Evolutionary conservation across 768 basidiomycete species (phyloP).

Genomic region (Collybia sp.): DNA sequence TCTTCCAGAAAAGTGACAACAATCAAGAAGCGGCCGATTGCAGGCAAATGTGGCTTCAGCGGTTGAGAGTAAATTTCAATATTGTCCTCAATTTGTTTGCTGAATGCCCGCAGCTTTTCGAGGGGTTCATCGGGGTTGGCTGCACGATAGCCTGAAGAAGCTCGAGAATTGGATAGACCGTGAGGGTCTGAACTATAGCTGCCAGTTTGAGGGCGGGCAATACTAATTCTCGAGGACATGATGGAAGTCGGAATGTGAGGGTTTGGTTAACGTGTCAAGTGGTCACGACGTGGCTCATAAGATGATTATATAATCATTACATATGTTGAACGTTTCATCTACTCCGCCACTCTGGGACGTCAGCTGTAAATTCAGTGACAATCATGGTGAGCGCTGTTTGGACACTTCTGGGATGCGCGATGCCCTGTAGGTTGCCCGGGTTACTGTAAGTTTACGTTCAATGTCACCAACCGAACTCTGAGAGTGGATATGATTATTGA

Average conservation of each 20-base stretch:
- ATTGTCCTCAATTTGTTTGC: slow-evolving; percentile 82
- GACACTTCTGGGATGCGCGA: too few species aligned
- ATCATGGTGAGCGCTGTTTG: too few species aligned
- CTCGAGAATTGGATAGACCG: slow-evolving; percentile 70
- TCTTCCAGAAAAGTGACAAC: slow-evolving; percentile 99
- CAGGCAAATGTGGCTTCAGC: slow-evolving; percentile 88
- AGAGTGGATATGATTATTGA: too few species aligned
- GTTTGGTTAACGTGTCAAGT: slow-evolving; percentile 34
- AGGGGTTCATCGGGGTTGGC: slow-evolving; percentile 80
- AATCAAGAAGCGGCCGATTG: slow-evolving; percentile 93
- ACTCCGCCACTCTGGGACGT: background rate
- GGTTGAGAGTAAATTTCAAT: slow-evolving; percentile 93
- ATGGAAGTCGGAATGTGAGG: slow-evolving; percentile 24
- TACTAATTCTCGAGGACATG: slow-evolving; percentile 83
- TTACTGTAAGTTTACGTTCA: too few species aligned
- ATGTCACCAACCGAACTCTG: too few species aligned
- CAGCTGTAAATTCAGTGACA: background rate
- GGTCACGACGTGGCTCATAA: slow-evolving; percentile 41
- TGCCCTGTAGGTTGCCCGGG: too few species aligned
- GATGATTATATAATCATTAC: too few species aligned
- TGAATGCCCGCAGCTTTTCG: slow-evolving; percentile 67
- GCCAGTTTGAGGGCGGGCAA: slow-evolving; percentile 63
- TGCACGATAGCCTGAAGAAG: slow-evolving; percentile 69
- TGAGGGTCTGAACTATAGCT: slow-evolving; percentile 71
- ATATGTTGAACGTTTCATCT: too few species aligned